phyloP scores from a whole-genome alignment of 2,329 filamentous ascomycete species.

The Paecilomyces formosus region DNA sequence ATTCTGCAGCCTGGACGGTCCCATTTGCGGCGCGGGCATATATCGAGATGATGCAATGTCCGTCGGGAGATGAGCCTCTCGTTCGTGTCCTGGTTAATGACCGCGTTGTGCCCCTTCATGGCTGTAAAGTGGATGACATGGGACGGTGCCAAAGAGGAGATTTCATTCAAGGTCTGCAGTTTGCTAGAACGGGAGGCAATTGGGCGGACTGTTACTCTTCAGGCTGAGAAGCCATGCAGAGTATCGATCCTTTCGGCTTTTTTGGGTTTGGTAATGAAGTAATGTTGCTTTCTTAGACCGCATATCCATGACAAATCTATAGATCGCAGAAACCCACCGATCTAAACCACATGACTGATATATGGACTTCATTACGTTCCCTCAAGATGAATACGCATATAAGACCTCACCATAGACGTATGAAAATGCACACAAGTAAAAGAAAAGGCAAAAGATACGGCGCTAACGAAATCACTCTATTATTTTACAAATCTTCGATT shows the following conservation, averaged over 20 bases:
- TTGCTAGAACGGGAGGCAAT: constrained; percentile 62
- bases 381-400: too few species aligned
- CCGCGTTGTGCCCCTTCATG: constrained; percentile 63
- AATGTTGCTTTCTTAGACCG: too few species aligned
- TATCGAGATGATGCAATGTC: constrained; percentile 78
- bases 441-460: background rate
- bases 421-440: too few species aligned
- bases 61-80: constrained; percentile 51
- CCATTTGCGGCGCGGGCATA: constrained; percentile 77
- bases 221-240: background rate
- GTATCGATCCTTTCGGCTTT: background rate
- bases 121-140: constrained; percentile 61
- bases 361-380: too few species aligned
- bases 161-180: constrained; percentile 69
- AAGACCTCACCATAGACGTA: too few species aligned
- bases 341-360: too few species aligned
- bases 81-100: constrained; percentile 81
- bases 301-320: too few species aligned
- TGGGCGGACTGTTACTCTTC: constrained; percentile 59
- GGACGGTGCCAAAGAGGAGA: constrained; percentile 63
- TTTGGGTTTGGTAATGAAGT: too few species aligned
- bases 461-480: background rate
- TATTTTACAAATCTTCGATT: background rate
- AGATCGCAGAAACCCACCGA: too few species aligned
- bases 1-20: constrained; percentile 68